Base-by-base conservation (phyloP, 176 grass and related monocot genomes). In the Oryza rufipogon region DNA sequence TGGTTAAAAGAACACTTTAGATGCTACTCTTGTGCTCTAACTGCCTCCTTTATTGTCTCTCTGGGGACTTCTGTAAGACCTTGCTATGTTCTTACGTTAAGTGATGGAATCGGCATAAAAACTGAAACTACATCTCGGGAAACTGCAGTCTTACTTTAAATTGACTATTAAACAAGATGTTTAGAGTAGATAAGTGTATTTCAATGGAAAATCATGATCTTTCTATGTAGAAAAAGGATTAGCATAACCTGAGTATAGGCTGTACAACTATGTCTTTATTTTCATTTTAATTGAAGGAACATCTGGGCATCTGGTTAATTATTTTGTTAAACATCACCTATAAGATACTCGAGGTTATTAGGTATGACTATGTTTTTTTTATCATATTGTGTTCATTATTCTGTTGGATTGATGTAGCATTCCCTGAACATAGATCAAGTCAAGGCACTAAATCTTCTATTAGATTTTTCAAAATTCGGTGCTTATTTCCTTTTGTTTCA, bases 101-200 rank as follows among this genome's bases (percentile, higher is more conserved):
- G 14, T 54, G 51, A 54, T 54, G 51, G 16, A 17, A 52, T 7
- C 0, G 5, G 51, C 51, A 54, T 54, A 5, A 54, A 54, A 4
- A 13, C 10, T 8, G 68, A 86, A 20, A 77, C 42, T 32, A 64
- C n/a, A 25, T 9, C 16, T 46, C 8, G 12, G 17, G 41, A 74
- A 68, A 26, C 48, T 87, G 16, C 82, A 9, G 76, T 67, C 6
- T 76, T 72, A 7, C 17, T 61, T 74, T 44, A 64, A 48, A 2
- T 48, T 66, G 3, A 30, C 6, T 45, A 80, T 70, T 56, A 76
- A 28, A 71, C 6, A 49, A 48, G 6, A 39, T 56, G n/a, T 32
- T 4, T 32, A 51, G 28, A 38, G 26, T 44, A 11, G 19, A 28
- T 78, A 77, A 11, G 52, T 11, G 65, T 38, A 32, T 67, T 19